Base-by-base conservation (phyloP, 2,329 filamentous ascomycete genomes). In the Alternaria sp. region DNA sequence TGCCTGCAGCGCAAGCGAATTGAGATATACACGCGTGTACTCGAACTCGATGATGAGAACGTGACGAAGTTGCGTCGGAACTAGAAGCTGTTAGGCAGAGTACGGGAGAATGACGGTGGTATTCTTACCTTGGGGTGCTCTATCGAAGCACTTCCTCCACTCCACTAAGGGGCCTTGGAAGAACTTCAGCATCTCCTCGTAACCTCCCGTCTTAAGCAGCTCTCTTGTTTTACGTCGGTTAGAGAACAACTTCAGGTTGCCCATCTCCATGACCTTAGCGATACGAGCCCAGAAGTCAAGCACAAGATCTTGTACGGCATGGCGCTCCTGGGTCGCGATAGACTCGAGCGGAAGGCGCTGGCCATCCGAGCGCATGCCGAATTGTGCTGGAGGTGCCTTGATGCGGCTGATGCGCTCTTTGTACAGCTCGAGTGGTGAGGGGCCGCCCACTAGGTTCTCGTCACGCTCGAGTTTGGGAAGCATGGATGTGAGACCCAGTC, bases 41-140 rank as follows among this genome's bases (percentile, higher is more conserved):
- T 98, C 93, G 73, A 95, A 97, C 81, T 99, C 95, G 66, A 98
- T 97, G 7, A 88, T 90, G 30, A 99, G 83, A 59, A 98, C 94
- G 75, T 93, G 88, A 46, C 85, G 83, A 80, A 89, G 87, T 57
- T 86, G 81, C 16, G 83, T 81, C 1, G 85, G 82, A 30, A 89
- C 86, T 84, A 66, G 57, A 16, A 26, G 42, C 6, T 39, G 57
- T 78, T 67, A 79, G 30, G 48, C 14, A 54, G 32, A n/a, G 39
- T 30, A 48, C 16, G 16, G 12, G 16, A 12, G 32, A 11, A 7
- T 1, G 16, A 18, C 18, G 28, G 18, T 11, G 1, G 2, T 2
- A 12, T 4, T 38, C 64, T 43, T 67, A 81, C 80, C 83, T 57
- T 87, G 70, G 3, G 64, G 86, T 71, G 92, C 90, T n/a, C 87